Evolutionary conservation across 257 asterid species (phyloP).

Genomic region (Vinca minor): DNA sequence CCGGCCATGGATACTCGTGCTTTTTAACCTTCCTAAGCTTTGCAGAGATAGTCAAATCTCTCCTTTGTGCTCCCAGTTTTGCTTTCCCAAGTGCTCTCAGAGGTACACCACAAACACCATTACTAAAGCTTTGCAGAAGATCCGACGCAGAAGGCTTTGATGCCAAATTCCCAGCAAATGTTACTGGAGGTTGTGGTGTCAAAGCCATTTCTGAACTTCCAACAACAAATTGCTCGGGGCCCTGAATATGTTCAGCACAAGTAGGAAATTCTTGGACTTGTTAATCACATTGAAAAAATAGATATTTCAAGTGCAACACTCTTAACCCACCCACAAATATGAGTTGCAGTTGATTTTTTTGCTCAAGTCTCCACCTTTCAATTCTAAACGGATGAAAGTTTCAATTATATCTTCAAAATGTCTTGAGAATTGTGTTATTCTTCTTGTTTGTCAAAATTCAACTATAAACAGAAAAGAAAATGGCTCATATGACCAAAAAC

Average conservation of each 20-base stretch:
- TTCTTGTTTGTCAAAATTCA: neutral
- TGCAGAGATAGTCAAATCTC: conserved; percentile 51
- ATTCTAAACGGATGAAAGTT: neutral
- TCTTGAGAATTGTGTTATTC: neutral
- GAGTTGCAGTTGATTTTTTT: neutral
- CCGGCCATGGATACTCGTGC: conserved; percentile 80
- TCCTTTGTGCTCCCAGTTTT: conserved; percentile 42
- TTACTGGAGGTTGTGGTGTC: conserved; percentile 44
- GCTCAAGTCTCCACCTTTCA: neutral
- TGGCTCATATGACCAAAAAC: neutral
- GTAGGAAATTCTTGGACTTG: neutral
- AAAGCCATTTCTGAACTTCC: conserved; percentile 46
- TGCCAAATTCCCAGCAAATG: conserved; percentile 49
- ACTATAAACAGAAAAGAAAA: neutral
- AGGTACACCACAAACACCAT: conserved; percentile 58
- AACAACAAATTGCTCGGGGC: conserved; percentile 15
- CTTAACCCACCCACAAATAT: neutral
- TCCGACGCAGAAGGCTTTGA: conserved; percentile 59
- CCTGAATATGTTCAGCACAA: conserved; percentile 3
- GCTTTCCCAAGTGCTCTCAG: conserved; percentile 58
- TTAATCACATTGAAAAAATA: neutral
- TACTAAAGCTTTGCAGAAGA: conserved; percentile 62
- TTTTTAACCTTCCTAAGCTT: conserved; percentile 59
- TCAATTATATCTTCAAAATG: neutral
- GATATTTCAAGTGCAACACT: neutral